Evolutionary conservation across 805 yeast species (phyloP).

Genomic region (Cyberlindnera americana): DNA sequence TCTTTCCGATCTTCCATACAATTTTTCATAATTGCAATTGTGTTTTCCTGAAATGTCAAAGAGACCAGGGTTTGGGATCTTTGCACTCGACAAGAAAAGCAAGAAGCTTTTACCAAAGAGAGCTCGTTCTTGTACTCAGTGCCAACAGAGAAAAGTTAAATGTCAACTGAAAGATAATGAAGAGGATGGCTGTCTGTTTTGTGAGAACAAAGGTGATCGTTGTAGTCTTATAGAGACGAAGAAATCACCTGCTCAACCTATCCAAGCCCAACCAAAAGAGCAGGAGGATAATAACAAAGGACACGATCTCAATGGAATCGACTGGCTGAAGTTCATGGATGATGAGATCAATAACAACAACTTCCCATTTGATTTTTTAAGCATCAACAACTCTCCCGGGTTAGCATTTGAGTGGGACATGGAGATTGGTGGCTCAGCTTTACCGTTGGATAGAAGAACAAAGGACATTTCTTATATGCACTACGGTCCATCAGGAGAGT

Average conservation of each 20-base stretch:
- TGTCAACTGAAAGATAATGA: background rate
- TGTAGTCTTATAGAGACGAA: conserved; percentile 6
- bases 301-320: conserved; percentile 8
- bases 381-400: conserved; percentile 10
- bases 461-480: conserved; percentile 5
- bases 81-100: conserved; percentile 6
- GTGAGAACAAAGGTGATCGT: conserved; percentile 3
- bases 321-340: conserved; percentile 13
- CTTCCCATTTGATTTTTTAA: conserved; percentile 5
- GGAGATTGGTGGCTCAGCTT: background rate
- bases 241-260: background rate
- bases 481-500: conserved; percentile 11
- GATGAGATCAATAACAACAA: conserved; percentile 6
- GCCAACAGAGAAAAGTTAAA: conserved; percentile 11
- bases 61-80: conserved; percentile 5
- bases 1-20: too few relatives aligned
- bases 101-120: conserved; percentile 3
- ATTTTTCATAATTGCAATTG: too few relatives aligned
- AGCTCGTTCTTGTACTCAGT: conserved; percentile 8
- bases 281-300: too few relatives aligned
- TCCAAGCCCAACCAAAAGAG: background rate
- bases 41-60: conserved; percentile 1
- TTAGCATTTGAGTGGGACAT: conserved; percentile 1
- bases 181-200: conserved; percentile 2
- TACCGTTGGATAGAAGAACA: conserved; percentile 5